Evolutionary conservation across 2,329 filamentous ascomycete genomes (phyloP), one percentile per base, ranked within the genome.

Genomic region (Hortaea sp.): DNA sequence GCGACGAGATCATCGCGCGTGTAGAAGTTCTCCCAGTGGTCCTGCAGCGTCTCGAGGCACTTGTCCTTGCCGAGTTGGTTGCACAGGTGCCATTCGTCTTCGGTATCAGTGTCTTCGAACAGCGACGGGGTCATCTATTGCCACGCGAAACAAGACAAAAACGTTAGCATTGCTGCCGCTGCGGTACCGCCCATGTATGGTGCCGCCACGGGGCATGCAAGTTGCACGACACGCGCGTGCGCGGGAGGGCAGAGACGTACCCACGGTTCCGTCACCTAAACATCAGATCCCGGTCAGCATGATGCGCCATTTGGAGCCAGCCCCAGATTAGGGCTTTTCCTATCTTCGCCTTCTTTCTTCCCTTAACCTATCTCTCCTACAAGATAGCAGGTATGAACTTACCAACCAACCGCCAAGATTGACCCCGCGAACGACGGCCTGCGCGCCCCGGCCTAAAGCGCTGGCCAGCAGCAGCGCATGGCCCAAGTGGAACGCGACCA

Each of bases 61-160:
- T 55, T 39, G 4, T 51, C 42, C 43, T 57, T 54, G 4, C 55
- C 55, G 0, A 58, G 39, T 28, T 31, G 47, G 32, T 52, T 53
- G 37, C 56, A 58, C 28, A 59, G 45, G 34, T 48, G 41, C 54
- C 54, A 59, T 44, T 59, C 57, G 40, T 57, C 54, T 6, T 31
- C 43, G 5, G 54, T 48, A 29, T 39, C 45, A 9, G 54, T 56
- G 3, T 46, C 40, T 11, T 49, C 44, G 45, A 48, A 57, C 4
- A 54, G 34, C 4, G 48, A 48, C 5, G 47, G 45, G 11, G 46
- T 55, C 32, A 55, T 51, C 44, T 35, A 35, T 20, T 20, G 20
- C 20, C 20, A 20, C 20, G 20, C 20, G 20, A 20, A 20, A 20
- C 20, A 20, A 20, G 20, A 20, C 20, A 20, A 20, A 20, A 20